Percentiles rank a stretch among this genome's conserved stretches.
Evolutionary conservation across 2,329 filamentous ascomycete species (phyloP).

Genomic region (Aureobasidium sp.): DNA sequence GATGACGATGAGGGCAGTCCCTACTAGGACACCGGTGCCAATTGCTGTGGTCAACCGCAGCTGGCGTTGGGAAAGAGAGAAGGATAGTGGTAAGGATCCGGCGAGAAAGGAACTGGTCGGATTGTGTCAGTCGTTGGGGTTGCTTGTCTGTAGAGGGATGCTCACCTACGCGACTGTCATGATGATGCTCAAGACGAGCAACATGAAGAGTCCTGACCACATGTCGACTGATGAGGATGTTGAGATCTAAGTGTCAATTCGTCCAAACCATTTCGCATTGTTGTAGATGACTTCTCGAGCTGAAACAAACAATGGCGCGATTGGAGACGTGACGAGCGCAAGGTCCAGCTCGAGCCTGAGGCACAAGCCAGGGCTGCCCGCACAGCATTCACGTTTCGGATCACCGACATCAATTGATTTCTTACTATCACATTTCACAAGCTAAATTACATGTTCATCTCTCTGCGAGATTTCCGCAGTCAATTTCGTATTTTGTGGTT

Average conservation of each 20-base stretch:
- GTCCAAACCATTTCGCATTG: background rate
- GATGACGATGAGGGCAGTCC: constrained; percentile 92
- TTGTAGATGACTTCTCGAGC: background rate
- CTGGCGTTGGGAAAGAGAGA: constrained; percentile 79
- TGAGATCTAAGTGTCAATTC: background rate
- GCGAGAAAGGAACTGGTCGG: constrained; percentile 76
- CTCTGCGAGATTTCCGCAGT: background rate
- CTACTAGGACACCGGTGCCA: constrained; percentile 88
- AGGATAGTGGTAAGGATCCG: constrained; percentile 81
- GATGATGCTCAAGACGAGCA: constrained; percentile 57
- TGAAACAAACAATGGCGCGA: background rate
- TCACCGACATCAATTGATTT: background rate
- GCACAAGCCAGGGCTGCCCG: background rate
- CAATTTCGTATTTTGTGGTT: background rate
- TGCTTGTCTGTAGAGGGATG: constrained; percentile 13
- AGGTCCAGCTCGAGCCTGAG: background rate
- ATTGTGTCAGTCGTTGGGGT: background rate
- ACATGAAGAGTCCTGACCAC: constrained; percentile 58
- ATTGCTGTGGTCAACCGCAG: constrained; percentile 84
- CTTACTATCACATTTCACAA: background rate
- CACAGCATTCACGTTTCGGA: background rate
- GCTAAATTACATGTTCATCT: background rate
- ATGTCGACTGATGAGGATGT: constrained; percentile 24
- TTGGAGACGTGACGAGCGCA: background rate
- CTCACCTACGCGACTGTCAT: constrained; percentile 56